phyloP scores from a whole-genome alignment of 495 filamentous ascomycete genomes.

The Viridothelium virens region DNA sequence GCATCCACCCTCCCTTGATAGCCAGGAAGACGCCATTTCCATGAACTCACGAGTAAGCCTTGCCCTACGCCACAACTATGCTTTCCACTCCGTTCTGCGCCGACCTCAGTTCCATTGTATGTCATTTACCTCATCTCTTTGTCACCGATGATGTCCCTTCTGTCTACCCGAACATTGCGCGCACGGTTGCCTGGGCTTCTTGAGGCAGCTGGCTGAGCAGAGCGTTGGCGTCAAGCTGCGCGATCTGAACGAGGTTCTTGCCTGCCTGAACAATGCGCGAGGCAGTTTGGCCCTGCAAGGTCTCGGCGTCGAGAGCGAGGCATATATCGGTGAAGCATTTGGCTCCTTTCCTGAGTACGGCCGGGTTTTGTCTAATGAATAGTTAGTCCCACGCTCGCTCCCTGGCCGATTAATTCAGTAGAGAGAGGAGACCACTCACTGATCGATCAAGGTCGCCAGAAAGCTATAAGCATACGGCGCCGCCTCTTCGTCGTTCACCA shows the following conservation, averaged over 20 bases:
- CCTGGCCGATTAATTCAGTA: not conserved
- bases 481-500: constrained; percentile 93
- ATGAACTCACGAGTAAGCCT: not conserved
- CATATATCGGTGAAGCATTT: constrained; percentile 76
- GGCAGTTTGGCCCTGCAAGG: constrained; percentile 74
- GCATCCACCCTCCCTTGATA: not conserved
- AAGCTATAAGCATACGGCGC: constrained; percentile 95
- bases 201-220: constrained; percentile 62
- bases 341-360: constrained; percentile 60
- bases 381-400: constrained; percentile 12
- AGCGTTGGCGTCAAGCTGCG: constrained; percentile 61
- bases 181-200: constrained; percentile 68
- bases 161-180: constrained; percentile 38
- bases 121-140: not conserved
- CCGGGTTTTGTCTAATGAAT: constrained; percentile 69
- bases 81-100: not conserved
- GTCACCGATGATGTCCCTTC: not conserved
- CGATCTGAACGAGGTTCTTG: constrained; percentile 61
- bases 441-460: constrained; percentile 80
- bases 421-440: constrained; percentile 55
- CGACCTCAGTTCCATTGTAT: not conserved
- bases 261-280: constrained; percentile 62
- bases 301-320: constrained; percentile 83
- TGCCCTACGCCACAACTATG: not conserved
- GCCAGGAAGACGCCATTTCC: not conserved